Percentiles rank a stretch among this genome's conserved stretches.
Conservation (phyloP, 192 early-diverging fungal genomes). For the Allomyces macrogynus region DNA sequence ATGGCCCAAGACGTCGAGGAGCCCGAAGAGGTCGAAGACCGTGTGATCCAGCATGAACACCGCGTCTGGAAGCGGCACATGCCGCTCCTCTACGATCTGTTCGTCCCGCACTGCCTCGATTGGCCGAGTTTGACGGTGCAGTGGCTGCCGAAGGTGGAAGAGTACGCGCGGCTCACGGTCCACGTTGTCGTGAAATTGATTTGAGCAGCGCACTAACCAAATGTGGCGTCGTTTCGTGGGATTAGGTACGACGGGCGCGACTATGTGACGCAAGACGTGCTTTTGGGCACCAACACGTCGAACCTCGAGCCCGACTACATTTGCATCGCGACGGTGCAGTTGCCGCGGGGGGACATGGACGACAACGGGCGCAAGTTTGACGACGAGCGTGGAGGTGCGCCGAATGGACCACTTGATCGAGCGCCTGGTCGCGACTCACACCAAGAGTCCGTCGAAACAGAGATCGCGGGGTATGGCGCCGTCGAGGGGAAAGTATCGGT, state of each 20-base stretch:
- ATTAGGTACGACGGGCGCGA: conserved; percentile 69
- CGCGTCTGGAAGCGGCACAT: conserved; percentile 99
- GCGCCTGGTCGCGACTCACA: not conserved
- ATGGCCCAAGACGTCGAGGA: conserved; percentile 9
- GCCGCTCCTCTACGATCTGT: conserved; percentile 92
- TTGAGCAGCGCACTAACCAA: no score
- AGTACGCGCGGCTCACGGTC: conserved; percentile 14
- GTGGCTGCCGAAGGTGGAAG: conserved; percentile 88
- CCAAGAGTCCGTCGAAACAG: not conserved
- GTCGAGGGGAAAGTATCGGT: conserved; percentile 69
- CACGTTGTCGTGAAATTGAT: no score
- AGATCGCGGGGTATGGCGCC: conserved; percentile 60
- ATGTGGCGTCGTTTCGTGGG: no score
- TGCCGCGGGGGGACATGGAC: conserved; percentile 45
- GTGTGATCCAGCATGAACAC: conserved; percentile 85
- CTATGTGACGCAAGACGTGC: conserved; percentile 68
- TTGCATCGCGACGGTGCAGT: conserved; percentile 75
- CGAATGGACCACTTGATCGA: not conserved
- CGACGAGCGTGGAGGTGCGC: conserved; percentile 51
- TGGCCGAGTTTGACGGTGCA: conserved; percentile 96
- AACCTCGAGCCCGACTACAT: conserved; percentile 90
- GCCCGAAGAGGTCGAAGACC: conserved; percentile 38
- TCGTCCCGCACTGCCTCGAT: conserved; percentile 90
- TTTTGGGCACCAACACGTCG: conserved; percentile 91
- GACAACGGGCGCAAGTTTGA: conserved; percentile 42